Percentiles rank a stretch among this genome's conserved stretches.
Conservation (phyloP, 1,139 yeast genomes). For the Starmera stellimalicola region DNA sequence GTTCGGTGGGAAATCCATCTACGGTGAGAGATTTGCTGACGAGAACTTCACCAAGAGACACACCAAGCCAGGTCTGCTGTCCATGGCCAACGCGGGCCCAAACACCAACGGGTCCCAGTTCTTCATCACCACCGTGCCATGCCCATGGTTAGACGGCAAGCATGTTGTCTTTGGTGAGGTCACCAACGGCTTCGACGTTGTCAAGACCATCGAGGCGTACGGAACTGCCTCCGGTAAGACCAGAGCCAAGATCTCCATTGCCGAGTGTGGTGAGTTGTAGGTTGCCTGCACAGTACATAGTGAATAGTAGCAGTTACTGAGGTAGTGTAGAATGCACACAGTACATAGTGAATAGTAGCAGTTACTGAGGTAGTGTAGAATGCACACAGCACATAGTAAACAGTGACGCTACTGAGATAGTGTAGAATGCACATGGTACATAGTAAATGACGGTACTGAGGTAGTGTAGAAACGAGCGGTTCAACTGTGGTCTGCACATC, state of each 20-base stretch:
- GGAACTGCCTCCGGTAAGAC: constrained; percentile 87
- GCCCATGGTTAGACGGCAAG: constrained; percentile 97
- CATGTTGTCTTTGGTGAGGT: constrained; percentile 99
- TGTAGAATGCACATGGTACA: too few relatives aligned
- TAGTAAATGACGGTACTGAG: too few relatives aligned
- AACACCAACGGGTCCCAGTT: constrained; percentile 99
- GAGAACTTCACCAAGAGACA: constrained; percentile 84
- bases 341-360: too few relatives aligned
- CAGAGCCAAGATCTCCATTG: constrained; percentile 68
- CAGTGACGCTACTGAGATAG: too few relatives aligned
- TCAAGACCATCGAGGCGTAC: constrained; percentile 79
- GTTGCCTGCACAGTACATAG: too few relatives aligned
- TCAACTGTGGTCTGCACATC: too few relatives aligned
- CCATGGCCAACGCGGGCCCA: constrained; percentile 99
- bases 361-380: constrained; percentile 18
- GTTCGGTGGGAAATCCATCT: constrained; percentile 98
- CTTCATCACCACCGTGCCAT: constrained; percentile 93
- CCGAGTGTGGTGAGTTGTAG: constrained; percentile 72
- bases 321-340: too few relatives aligned
- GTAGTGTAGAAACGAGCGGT: too few relatives aligned
- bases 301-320: too few relatives aligned
- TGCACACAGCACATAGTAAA: too few relatives aligned
- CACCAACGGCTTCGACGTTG: constrained; percentile 78
- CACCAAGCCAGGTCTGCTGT: constrained; percentile 87
- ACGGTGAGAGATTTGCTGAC: constrained; percentile 91